Evolutionary conservation across 2,329 filamentous ascomycete genomes (phyloP).

Genomic region (Colletotrichum sublineola): DNA sequence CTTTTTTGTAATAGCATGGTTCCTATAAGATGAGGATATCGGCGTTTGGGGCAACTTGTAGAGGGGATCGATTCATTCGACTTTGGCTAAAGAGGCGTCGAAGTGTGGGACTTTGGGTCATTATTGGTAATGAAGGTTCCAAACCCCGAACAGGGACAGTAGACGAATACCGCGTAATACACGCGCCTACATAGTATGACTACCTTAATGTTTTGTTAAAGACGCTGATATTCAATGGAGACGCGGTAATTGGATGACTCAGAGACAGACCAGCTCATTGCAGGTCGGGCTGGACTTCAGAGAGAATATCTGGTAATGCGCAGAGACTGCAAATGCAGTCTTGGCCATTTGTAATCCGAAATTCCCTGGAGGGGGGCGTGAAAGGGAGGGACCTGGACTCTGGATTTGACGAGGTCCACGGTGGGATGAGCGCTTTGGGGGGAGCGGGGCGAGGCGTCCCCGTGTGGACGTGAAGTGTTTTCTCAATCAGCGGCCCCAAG

Average conservation of each 20-base stretch:
- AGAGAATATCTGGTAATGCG: not conserved
- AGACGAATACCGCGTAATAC: not conserved
- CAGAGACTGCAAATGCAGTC: constrained; percentile 28
- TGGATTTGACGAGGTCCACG: constrained; percentile 14
- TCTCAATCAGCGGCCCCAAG: not conserved
- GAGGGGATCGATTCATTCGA: not conserved
- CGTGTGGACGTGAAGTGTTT: constrained; percentile 9
- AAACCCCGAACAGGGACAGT: constrained; percentile 32
- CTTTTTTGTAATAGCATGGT: not conserved
- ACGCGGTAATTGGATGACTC: not conserved
- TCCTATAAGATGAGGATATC: constrained; percentile 3
- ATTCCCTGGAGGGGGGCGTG: constrained; percentile 35
- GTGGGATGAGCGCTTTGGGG: constrained; percentile 31
- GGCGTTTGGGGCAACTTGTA: constrained; percentile 7
- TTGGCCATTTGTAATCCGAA: constrained; percentile 40
- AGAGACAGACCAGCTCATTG: not conserved
- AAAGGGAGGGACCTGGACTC: not conserved
- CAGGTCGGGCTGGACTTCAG: not conserved
- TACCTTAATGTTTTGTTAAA: constrained; percentile 13
- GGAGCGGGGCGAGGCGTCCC: constrained; percentile 11
- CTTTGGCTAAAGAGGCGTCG: constrained; percentile 8
- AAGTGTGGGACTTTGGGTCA: constrained; percentile 18
- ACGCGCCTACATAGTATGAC: not conserved
- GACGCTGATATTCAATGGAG: not conserved
- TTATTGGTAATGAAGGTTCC: not conserved